A percentile compares a stretch with the other conserved stretches of the same genome.
Conservation (phyloP, 202 grass and related monocot genomes). For the Musa balbisiana region DNA sequence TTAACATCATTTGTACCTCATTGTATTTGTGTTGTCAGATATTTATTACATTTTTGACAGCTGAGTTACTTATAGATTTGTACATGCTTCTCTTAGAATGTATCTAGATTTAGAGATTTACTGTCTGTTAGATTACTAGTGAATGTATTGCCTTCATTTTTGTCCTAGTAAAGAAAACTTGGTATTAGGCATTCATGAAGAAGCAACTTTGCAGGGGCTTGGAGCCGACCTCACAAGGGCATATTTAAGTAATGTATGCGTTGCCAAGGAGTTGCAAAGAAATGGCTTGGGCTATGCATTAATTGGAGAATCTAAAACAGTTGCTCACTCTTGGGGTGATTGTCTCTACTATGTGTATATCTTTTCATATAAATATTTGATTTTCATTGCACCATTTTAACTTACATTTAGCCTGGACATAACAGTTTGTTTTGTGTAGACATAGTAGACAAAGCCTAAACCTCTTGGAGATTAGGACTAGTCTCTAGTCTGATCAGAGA, state of each 20-base stretch:
- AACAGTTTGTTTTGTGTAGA: neutral
- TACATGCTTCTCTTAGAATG: neutral
- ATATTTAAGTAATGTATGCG: slow-evolving; percentile 76
- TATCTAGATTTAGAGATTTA: neutral
- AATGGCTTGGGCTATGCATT: slow-evolving; percentile 73
- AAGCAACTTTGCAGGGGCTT: slow-evolving; percentile 39
- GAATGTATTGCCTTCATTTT: neutral
- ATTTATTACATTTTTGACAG: too few relatives aligned
- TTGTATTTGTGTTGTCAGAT: too few relatives aligned
- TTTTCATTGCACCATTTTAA: neutral
- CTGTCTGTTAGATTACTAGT: neutral
- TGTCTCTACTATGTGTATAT: slow-evolving; percentile 18
- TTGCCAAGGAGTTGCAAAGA: slow-evolving; percentile 77
- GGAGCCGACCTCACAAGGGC: slow-evolving; percentile 48
- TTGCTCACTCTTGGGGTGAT: slow-evolving; percentile 73
- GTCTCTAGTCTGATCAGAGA: neutral
- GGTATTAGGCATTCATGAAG: slow-evolving; percentile 9
- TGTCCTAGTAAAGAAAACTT: slow-evolving; percentile 10
- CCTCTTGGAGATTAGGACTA: neutral
- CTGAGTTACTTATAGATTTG: too few relatives aligned
- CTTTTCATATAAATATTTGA: slow-evolving; percentile 5
- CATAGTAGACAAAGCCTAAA: neutral
- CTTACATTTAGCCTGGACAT: neutral
- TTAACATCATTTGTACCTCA: too few relatives aligned
- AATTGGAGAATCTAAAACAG: slow-evolving; percentile 63